phyloP scores from a whole-genome alignment of 148 eudicot genomes.

The Cornus suecica region DNA sequence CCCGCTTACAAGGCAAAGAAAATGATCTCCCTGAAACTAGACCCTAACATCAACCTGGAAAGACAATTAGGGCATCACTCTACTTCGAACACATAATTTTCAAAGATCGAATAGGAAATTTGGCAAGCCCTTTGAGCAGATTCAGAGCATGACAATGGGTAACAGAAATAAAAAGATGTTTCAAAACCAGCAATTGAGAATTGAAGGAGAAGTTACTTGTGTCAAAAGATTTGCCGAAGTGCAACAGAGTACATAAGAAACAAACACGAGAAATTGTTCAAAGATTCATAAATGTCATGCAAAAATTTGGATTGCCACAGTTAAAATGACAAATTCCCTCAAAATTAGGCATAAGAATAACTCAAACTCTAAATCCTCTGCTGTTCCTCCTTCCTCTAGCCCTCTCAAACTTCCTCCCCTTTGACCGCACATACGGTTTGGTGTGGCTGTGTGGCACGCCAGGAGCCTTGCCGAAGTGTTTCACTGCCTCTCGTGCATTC shows the following conservation, averaged over 20 bases:
- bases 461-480: constrained; percentile 44
- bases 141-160: no score
- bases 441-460: constrained; percentile 51
- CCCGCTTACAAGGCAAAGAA: no score
- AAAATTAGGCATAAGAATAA: not conserved
- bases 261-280: not conserved
- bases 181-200: no score
- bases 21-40: no score
- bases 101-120: no score
- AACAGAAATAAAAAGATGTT: not conserved
- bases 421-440: constrained; percentile 37
- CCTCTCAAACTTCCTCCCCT: constrained; percentile 38
- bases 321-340: constrained; percentile 2
- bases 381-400: constrained; percentile 53
- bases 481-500: constrained; percentile 42
- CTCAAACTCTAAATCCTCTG: constrained; percentile 36
- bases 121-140: no score
- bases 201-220: not conserved
- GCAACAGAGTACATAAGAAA: not conserved
- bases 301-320: constrained; percentile 11
- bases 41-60: no score
- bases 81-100: no score
- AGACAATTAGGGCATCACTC: no score
- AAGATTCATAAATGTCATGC: not conserved
- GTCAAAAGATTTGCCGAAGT: not conserved